Conservation (phyloP, 495 filamentous ascomycete genomes). For the Aspergillus cavernicola region DNA sequence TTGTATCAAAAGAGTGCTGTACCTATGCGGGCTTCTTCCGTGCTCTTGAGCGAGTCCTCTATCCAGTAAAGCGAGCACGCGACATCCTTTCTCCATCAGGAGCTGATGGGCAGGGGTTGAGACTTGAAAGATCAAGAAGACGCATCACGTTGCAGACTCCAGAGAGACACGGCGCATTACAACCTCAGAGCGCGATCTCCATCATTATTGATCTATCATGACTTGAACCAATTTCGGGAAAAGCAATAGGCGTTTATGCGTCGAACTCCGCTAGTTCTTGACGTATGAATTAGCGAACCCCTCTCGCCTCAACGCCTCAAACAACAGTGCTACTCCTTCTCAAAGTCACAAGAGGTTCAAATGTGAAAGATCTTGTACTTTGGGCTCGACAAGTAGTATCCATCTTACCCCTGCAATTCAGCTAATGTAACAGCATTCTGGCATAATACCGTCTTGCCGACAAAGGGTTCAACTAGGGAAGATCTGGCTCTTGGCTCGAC, state of each 20-base stretch:
- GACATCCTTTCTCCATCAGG: not conserved
- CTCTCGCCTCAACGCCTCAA: not conserved
- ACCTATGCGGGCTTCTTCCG: not conserved
- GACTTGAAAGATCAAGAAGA: not conserved
- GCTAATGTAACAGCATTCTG: not conserved
- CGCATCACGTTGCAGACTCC: not conserved
- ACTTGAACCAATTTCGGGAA: not conserved
- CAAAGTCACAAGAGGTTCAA: no score
- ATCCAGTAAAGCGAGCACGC: not conserved
- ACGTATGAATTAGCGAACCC: not conserved
- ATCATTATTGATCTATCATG: not conserved
- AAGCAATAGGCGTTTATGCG: not conserved
- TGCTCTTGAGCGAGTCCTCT: not conserved
- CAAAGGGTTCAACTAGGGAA: constrained; percentile 10
- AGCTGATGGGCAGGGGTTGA: not conserved
- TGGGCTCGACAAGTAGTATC: no score
- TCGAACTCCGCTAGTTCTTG: not conserved
- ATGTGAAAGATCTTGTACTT: no score
- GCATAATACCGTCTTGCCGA: not conserved
- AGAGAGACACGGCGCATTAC: not conserved
- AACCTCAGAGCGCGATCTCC: not conserved
- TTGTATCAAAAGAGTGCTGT: no score
- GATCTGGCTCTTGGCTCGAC: constrained; percentile 31
- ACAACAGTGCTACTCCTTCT: no score
- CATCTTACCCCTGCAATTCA: not conserved